phyloP scores from a whole-genome alignment of 2,329 filamentous ascomycete genomes.

The Trichoderma afroharzianum region DNA sequence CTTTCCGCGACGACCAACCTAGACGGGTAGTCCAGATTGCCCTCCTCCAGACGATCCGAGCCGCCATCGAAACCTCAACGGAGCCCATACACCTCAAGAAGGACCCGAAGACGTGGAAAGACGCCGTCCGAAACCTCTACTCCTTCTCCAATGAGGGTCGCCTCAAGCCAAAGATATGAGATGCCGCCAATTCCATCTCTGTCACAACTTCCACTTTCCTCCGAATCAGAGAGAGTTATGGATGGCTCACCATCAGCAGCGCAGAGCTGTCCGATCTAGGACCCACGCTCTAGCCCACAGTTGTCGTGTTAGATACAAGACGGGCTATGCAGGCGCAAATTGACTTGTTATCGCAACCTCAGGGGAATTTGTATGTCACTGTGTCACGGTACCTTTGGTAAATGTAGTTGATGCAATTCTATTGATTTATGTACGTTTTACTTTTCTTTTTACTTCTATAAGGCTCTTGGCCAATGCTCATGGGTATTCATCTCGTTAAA shows the following conservation, averaged over 20 bases:
- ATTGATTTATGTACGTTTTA: background rate
- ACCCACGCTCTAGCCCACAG: no score
- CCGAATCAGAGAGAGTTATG: no score
- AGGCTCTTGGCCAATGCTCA: background rate
- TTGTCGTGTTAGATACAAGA: no score
- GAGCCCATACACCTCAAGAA: background rate
- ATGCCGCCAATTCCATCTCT: no score
- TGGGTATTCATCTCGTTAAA: constrained; percentile 4
- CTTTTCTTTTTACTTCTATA: background rate
- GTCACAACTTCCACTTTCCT: no score
- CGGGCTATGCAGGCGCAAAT: background rate
- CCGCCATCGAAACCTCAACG: background rate
- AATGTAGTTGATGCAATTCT: background rate
- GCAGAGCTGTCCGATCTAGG: no score
- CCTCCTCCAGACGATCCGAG: no score
- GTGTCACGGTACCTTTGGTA: background rate
- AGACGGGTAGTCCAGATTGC: background rate
- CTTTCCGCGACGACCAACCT: background rate
- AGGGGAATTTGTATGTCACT: background rate
- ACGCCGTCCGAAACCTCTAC: background rate
- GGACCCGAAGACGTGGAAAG: background rate
- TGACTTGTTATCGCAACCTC: no score
- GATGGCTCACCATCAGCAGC: no score
- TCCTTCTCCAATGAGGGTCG: background rate
- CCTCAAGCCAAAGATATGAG: background rate